A percentile compares a stretch with the other conserved stretches of the same genome.
phyloP scores from a whole-genome alignment of 208 protist genomes.

The Lotmaria passim region DNA sequence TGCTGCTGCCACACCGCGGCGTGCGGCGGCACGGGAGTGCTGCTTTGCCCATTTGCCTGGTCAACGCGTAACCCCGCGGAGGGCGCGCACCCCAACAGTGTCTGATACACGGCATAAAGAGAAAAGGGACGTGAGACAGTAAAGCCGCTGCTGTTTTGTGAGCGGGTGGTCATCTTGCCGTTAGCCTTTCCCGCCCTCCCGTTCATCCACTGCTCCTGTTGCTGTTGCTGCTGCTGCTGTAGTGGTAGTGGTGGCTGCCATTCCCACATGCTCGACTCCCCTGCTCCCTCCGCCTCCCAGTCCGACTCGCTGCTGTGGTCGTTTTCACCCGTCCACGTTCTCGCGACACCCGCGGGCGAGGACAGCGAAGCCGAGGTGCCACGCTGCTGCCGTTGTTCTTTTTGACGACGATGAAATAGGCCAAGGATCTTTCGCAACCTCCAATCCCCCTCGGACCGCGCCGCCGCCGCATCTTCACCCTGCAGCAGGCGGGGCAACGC shows the following conservation, averaged over 20 bases:
- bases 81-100: not conserved
- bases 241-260: not conserved
- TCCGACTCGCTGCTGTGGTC: constrained; percentile 1
- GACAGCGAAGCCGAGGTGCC: not conserved
- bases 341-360: not conserved
- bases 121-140: not conserved
- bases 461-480: not conserved
- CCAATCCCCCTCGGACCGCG: not conserved
- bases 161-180: not conserved
- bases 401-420: not conserved
- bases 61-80: not conserved
- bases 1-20: constrained; percentile 26
- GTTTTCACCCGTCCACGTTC: not conserved
- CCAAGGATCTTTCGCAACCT: not conserved
- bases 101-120: constrained; percentile 8
- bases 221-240: too few relatives aligned
- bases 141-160: not conserved
- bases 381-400: too few relatives aligned
- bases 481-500: not conserved
- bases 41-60: not conserved
- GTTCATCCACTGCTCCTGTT: not conserved
- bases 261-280: not conserved
- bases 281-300: not conserved
- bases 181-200: not conserved
- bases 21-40: not conserved